Evolutionary conservation across 108 stramenopile species (phyloP).

Genomic region (Schizochytrium sp.): DNA sequence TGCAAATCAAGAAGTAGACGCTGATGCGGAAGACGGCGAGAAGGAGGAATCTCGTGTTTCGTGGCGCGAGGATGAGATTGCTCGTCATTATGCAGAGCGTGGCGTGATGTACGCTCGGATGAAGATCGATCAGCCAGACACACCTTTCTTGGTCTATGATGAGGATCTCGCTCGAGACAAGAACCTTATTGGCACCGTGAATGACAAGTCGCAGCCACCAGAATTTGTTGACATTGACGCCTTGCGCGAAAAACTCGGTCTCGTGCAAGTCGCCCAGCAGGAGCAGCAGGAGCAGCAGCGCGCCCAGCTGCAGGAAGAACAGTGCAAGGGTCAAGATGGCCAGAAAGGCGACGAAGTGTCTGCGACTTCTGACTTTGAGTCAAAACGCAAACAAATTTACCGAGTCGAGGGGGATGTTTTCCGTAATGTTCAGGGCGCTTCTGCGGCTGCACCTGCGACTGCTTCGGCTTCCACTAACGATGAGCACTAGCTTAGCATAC

Average conservation of each 20-base stretch:
- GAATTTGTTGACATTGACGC: not conserved
- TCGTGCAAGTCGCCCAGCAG: not conserved
- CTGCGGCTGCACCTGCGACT: no score
- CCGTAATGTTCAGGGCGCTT: not conserved
- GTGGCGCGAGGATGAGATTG: not conserved
- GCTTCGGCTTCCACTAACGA: no score
- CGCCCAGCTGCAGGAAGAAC: not conserved
- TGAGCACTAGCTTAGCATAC: no score
- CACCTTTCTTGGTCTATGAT: not conserved
- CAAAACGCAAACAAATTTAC: not conserved
- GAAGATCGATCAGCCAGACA: slow-evolving; percentile 14
- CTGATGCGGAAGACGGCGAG: not conserved
- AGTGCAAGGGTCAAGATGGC: not conserved
- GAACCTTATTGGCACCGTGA: not conserved
- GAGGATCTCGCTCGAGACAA: not conserved
- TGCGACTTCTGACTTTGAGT: not conserved
- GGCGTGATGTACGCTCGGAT: slow-evolving; percentile 2
- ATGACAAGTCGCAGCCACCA: not conserved
- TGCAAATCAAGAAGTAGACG: not conserved
- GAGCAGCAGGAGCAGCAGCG: not conserved
- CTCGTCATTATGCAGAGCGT: not conserved
- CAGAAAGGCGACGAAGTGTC: no score
- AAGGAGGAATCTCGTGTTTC: not conserved
- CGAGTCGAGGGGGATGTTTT: not conserved
- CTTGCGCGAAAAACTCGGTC: not conserved